A percentile compares a stretch with the other conserved stretches of the same genome.
Evolutionary conservation across 176 grass and related monocot species (phyloP).

Genomic region (Miscanthus lutarioriparius): DNA sequence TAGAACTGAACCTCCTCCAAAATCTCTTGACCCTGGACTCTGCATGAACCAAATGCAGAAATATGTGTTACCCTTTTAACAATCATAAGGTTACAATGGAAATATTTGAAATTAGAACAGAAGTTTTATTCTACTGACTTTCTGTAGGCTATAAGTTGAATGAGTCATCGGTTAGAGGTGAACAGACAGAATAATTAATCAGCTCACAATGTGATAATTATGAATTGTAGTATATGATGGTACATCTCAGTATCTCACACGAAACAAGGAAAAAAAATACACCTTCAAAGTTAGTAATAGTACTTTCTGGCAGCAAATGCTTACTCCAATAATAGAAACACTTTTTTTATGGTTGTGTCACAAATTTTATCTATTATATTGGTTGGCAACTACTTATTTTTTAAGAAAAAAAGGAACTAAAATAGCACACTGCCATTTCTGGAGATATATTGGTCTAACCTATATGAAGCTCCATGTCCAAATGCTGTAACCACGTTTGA

Average conservation of each 20-base stretch:
- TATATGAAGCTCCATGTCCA: neutral
- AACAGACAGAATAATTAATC: neutral
- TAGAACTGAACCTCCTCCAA: constrained; percentile 42
- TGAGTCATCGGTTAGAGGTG: neutral
- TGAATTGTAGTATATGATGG: neutral
- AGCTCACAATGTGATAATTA: neutral
- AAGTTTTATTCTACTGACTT: neutral
- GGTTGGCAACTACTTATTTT: neutral
- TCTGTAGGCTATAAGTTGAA: neutral
- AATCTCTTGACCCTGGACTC: constrained; percentile 69
- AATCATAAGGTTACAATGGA: neutral
- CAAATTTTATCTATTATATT: neutral
- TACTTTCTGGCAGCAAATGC: neutral
- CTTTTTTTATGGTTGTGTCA: neutral
- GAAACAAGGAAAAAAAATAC: neutral
- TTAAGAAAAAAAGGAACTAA: neutral
- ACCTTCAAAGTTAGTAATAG: neutral
- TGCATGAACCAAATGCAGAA: constrained; percentile 42
- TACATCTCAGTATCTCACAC: neutral
- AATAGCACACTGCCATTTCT: neutral
- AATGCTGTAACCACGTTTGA: neutral
- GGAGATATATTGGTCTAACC: neutral
- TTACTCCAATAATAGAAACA: neutral
- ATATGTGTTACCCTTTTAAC: neutral
- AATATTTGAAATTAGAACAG: neutral